Conservation (phyloP, 106 monocot genomes). For the Dioscorea dumetorum region DNA sequence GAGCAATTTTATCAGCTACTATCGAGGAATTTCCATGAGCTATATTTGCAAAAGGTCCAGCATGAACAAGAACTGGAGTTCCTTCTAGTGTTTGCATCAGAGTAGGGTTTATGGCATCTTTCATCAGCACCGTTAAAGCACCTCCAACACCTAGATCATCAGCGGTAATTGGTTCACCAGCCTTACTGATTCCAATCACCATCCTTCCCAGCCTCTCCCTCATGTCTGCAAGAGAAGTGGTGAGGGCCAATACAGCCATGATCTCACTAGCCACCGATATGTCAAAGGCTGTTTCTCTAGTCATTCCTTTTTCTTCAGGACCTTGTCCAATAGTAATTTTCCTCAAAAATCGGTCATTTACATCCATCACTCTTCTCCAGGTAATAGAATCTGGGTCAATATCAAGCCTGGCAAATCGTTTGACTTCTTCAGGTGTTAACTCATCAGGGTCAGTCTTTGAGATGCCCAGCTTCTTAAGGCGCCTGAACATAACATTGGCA, state of each 20-base stretch:
- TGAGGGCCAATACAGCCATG: slow-evolving; percentile 95
- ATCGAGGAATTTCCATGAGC: slow-evolving; percentile 98
- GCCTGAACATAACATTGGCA: slow-evolving; percentile 76
- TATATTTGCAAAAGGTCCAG: slow-evolving; percentile 97
- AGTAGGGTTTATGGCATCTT: slow-evolving; percentile 97
- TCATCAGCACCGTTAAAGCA: slow-evolving; percentile 93
- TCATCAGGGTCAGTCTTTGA: slow-evolving; percentile 72
- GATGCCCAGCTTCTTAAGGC: slow-evolving; percentile 85
- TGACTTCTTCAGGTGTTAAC: slow-evolving; percentile 83
- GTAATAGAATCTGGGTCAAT: slow-evolving; percentile 87
- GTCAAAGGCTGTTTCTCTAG: slow-evolving; percentile 85
- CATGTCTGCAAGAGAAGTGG: slow-evolving; percentile 90
- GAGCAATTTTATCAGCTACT: slow-evolving; percentile 93
- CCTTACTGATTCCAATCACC: slow-evolving; percentile 83
- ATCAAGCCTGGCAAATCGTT: slow-evolving; percentile 79
- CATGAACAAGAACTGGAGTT: slow-evolving; percentile 98
- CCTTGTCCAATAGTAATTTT: slow-evolving; percentile 95
- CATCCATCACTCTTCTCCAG: slow-evolving; percentile 98
- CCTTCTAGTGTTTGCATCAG: slow-evolving; percentile 98
- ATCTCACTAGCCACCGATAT: slow-evolving; percentile 96
- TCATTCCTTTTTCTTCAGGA: slow-evolving; percentile 91
- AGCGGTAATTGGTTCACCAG: slow-evolving; percentile 84
- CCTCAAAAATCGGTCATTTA: slow-evolving; percentile 87
- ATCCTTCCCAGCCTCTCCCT: slow-evolving; percentile 90
- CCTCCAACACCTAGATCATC: slow-evolving; percentile 97